Base-by-base conservation (phyloP, 176 grass and related monocot species). In the Stipa capillata region DNA sequence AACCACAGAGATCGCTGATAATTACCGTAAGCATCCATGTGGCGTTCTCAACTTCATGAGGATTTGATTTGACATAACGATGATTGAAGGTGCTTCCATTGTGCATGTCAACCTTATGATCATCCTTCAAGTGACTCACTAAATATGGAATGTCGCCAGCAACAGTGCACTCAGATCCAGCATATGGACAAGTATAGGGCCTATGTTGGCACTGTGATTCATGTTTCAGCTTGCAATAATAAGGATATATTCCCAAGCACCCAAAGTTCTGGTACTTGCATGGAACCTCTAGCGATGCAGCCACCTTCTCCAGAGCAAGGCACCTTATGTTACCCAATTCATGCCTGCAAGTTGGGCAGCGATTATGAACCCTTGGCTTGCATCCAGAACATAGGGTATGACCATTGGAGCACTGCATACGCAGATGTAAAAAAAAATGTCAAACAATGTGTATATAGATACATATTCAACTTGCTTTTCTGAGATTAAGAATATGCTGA, bases 31-130 rank as follows among this genome's bases (percentile, higher is more conserved):
- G 91, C 91, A 97, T 97, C 94, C 94, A 97, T 9, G 94, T 97
- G 5, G 94, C 94, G 51, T 97, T 97, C 82, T 97, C 94, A 54
- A 94, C 91, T 84, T 97, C 94, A 66, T 91, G 91, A 73, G 94
- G 91, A 82, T 97, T 91, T 73, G 91, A 87, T 70, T 97, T 97
- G 11, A 94, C 94, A 82, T 97, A 97, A 14, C 94, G 91, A 73
- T 97, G 94, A 64, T 94, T 97, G 80, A 97, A 97, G 54, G 89
- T 89, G 81, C 91, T 91, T 81, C 94, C 94, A 49, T 63, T 93
- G 82, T 94, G 94, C 94, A 97, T 97, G 75, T 97, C 94, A 48
- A 97, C 94, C 80, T 97, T 97, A 78, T 97, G 94, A 85, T 94
- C 94, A 67, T 94, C 94, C 79, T 93, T 97, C 67, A 97, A 76